Evolutionary conservation across 2,329 filamentous ascomycete genomes (phyloP).

Genomic region (Penicillium sp.): DNA sequence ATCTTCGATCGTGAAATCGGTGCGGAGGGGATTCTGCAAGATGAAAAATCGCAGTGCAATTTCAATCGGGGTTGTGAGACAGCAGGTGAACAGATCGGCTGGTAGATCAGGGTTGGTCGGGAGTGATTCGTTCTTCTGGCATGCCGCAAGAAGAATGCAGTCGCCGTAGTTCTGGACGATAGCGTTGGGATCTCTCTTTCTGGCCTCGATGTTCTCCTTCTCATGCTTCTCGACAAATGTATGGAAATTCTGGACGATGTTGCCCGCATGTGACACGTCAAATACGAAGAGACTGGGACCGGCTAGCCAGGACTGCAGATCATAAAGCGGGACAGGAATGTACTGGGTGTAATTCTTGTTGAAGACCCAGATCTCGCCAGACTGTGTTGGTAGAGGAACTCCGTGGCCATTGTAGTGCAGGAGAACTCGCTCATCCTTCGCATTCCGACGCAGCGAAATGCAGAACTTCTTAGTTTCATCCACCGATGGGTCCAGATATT

Average conservation of each 20-base stretch:
- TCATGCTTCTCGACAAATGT: constrained; percentile 94
- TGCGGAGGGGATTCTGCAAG: constrained; percentile 76
- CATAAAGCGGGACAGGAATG: constrained; percentile 92
- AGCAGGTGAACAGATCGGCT: constrained; percentile 93
- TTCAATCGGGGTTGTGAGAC: constrained; percentile 93
- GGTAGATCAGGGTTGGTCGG: constrained; percentile 92
- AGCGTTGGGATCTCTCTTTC: constrained; percentile 70
- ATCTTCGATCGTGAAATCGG: constrained; percentile 70
- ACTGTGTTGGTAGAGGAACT: constrained; percentile 90
- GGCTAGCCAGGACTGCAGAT: constrained; percentile 92
- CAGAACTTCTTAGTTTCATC: constrained; percentile 98
- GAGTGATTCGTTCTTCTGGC: constrained; percentile 83
- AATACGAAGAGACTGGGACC: constrained; percentile 96
- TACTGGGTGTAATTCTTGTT: constrained; percentile 99
- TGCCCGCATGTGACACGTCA: constrained; percentile 94
- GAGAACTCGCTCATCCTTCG: constrained; percentile 93
- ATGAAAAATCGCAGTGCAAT: constrained; percentile 97
- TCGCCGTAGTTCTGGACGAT: constrained; percentile 67
- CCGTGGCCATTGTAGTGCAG: constrained; percentile 99
- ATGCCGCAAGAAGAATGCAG: constrained; percentile 90
- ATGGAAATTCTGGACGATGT: constrained; percentile 93
- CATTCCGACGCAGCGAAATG: constrained; percentile 81
- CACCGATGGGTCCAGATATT: constrained; percentile 92
- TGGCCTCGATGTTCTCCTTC: constrained; percentile 75
- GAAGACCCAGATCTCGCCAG: constrained; percentile 98